Evolutionary conservation across 2,329 filamentous ascomycete species (phyloP).

Genomic region (Hypoxylon rubiginosum): DNA sequence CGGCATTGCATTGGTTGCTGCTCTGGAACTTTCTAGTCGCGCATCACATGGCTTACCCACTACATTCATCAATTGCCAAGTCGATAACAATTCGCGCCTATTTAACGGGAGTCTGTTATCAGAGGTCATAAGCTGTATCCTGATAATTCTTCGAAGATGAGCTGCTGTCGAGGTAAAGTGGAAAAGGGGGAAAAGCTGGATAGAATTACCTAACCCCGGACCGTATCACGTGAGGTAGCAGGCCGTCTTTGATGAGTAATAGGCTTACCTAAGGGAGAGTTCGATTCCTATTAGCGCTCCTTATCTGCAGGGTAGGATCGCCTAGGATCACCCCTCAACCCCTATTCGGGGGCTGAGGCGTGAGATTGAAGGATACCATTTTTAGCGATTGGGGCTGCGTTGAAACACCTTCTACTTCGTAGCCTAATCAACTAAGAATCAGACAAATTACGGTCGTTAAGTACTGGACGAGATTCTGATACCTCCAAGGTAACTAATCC

Average conservation of each 20-base stretch:
- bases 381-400: no score
- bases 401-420: no score
- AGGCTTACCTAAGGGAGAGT: no score
- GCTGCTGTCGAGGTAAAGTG: background rate
- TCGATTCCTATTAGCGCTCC: no score
- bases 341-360: background rate
- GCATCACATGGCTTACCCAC: conserved; percentile 7
- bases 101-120: background rate
- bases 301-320: no score
- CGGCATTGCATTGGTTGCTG: conserved; percentile 14
- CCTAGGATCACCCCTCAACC: background rate
- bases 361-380: background rate
- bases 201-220: background rate
- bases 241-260: background rate
- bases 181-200: background rate
- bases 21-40: conserved; percentile 18
- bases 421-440: no score
- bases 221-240: background rate
- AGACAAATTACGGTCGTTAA: no score
- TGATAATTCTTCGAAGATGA: background rate
- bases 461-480: no score
- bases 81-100: background rate
- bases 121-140: background rate
- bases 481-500: no score
- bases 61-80: background rate